These are phyloP conservation scores for Kwoniella shandongensis DNA, from an alignment of 768 basidiomycete species.

Conservation along the genomic window DNA sequence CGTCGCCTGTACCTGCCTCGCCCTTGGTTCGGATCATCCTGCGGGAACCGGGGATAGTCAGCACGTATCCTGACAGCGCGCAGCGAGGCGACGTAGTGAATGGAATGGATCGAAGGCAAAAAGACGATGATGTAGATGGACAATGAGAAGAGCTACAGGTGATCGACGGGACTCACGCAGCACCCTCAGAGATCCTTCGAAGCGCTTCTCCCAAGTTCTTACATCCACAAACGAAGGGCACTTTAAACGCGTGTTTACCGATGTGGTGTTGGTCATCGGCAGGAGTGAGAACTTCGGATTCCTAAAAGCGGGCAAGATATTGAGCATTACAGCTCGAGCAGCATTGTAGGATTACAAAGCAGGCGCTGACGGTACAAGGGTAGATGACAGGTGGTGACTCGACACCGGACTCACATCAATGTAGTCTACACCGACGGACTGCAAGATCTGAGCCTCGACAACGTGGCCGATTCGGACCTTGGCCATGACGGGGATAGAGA, in stretches of 20 bases:
- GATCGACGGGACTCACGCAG: slow-evolving; percentile 58
- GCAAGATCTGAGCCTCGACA: slow-evolving; percentile 96
- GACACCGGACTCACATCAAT: slow-evolving; percentile 46
- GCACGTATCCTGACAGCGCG: not conserved
- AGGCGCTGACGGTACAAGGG: too few relatives aligned
- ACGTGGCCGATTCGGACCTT: slow-evolving; percentile 95
- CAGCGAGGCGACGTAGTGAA: not conserved
- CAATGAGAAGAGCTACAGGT: not conserved
- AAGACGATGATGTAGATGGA: not conserved
- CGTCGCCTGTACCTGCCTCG: slow-evolving; percentile 57
- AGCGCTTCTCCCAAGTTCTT: slow-evolving; percentile 94
- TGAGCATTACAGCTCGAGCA: too few relatives aligned
- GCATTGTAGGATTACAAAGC: too few relatives aligned
- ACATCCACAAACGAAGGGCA: slow-evolving; percentile 92
- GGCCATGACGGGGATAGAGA: slow-evolving; percentile 91
- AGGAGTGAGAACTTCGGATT: slow-evolving; percentile 75
- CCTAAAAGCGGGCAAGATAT: slow-evolving; percentile 20
- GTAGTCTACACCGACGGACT: slow-evolving; percentile 92
- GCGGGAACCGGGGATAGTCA: not conserved
- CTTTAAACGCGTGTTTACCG: slow-evolving; percentile 91
- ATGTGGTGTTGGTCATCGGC: slow-evolving; percentile 96
- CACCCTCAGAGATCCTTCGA: slow-evolving; percentile 93
- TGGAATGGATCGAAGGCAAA: not conserved
- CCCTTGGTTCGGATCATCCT: slow-evolving; percentile 93
- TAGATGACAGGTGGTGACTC: too few relatives aligned